phyloP scores from a whole-genome alignment of 2,329 filamentous ascomycete species.

The Aspergillus sp. region DNA sequence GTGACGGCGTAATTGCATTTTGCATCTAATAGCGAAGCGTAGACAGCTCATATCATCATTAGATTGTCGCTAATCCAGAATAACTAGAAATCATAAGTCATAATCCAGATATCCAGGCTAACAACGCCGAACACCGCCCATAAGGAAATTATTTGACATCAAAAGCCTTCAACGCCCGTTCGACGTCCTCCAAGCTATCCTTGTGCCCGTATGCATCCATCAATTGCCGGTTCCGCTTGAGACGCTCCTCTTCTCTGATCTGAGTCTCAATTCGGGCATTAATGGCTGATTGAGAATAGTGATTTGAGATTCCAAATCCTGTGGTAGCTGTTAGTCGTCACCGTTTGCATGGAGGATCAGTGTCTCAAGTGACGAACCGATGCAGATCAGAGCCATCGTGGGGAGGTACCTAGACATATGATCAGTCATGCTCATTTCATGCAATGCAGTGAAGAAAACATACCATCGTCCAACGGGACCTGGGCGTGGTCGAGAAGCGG shows the following conservation, averaged over 20 bases:
- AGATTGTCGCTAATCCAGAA: not conserved
- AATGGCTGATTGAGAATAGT: conserved; percentile 3
- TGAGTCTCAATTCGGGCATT: not conserved
- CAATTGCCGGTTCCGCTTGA: conserved; percentile 33
- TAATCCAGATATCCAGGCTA: not conserved
- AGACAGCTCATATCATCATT: not conserved
- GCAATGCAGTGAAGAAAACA: not conserved
- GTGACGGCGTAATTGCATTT: conserved; percentile 14
- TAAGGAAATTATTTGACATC: conserved; percentile 28
- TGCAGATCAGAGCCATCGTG: not conserved
- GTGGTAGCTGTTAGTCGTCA: not conserved
- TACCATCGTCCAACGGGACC: not conserved
- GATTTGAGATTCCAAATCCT: conserved; percentile 15
- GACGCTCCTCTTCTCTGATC: conserved; percentile 24
- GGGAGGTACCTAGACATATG: not conserved
- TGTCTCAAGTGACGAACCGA: not conserved
- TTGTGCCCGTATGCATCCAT: conserved; percentile 44
- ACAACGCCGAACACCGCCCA: not conserved
- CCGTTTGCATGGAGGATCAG: not conserved
- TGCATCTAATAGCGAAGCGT: not conserved
- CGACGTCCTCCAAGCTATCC: conserved; percentile 37
- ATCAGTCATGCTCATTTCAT: not conserved
- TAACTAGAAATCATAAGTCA: not conserved
- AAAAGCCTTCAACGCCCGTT: conserved; percentile 40
- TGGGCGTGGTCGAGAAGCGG: not conserved